Conservation (phyloP, 257 asterid species). For the Primulina huaijiensis region DNA sequence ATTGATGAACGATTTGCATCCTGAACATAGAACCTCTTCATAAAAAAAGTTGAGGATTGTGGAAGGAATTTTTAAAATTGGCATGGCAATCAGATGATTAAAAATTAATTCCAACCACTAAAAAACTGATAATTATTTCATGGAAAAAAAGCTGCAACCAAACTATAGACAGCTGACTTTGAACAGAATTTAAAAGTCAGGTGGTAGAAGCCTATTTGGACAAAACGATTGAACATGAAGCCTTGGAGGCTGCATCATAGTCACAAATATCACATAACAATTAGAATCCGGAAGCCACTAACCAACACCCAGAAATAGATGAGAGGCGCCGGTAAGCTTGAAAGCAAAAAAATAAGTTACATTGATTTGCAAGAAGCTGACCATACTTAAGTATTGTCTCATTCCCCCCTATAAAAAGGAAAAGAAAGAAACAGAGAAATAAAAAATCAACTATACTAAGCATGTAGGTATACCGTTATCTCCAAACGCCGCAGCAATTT, state of each 20-base stretch:
- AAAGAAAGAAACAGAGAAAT: neutral
- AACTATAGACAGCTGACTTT: too few relatives aligned
- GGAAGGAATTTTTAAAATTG: too few relatives aligned
- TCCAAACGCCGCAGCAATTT: slow-evolving; percentile 75
- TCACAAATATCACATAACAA: neutral
- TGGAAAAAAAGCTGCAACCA: too few relatives aligned
- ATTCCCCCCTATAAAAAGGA: neutral
- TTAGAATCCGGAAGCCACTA: neutral
- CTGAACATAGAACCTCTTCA: too few relatives aligned
- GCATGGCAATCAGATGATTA: too few relatives aligned
- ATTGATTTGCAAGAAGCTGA: neutral
- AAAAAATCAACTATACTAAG: neutral
- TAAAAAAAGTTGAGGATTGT: too few relatives aligned
- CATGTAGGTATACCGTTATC: slow-evolving; percentile 48
- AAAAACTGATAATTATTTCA: too few relatives aligned
- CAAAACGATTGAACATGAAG: neutral
- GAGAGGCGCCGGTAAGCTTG: neutral
- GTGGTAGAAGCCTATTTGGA: neutral
- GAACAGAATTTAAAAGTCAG: neutral
- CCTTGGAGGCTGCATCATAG: neutral
- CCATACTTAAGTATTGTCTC: neutral
- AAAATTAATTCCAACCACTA: too few relatives aligned
- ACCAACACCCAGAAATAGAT: neutral
- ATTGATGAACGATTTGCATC: too few relatives aligned
- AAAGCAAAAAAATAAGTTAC: neutral